Conservation (phyloP, 768 basidiomycete genomes). For the Cystofilobasidium ferigula region DNA sequence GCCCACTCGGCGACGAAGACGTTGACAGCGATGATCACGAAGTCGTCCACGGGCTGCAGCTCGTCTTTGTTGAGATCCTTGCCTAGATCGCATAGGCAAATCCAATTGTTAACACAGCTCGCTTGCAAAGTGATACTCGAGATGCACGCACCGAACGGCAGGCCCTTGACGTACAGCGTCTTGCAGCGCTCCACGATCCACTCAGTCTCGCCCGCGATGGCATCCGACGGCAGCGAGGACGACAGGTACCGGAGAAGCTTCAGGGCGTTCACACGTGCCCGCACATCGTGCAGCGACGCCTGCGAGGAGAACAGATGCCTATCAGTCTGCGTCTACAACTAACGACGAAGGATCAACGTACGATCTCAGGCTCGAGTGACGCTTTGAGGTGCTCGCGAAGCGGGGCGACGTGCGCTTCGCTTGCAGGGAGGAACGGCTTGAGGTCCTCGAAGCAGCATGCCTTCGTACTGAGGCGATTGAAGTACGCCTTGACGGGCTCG, state of each 20-base stretch:
- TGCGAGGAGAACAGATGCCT: too few relatives aligned
- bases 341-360: conserved; percentile 52
- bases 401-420: background rate
- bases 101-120: background rate
- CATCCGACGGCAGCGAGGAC: background rate
- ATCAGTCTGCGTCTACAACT: too few relatives aligned
- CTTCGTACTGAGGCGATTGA: conserved; percentile 63
- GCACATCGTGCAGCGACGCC: conserved; percentile 46
- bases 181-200: conserved; percentile 47
- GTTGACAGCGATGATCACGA: conserved; percentile 63
- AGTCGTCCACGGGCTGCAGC: conserved; percentile 76
- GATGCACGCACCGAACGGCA: conserved; percentile 48
- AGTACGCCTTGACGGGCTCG: conserved; percentile 55
- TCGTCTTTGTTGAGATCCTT: conserved; percentile 58
- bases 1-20: conserved; percentile 44
- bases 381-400: conserved; percentile 39
- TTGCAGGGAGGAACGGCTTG: conserved; percentile 45
- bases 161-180: conserved; percentile 54
- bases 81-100: conserved; percentile 36
- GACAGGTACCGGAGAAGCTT: conserved; percentile 62
- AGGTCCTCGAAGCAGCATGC: conserved; percentile 80
- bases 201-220: background rate
- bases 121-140: background rate
- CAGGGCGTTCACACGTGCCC: conserved; percentile 53
- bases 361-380: conserved; percentile 41